phyloP scores from a whole-genome alignment of 2,329 filamentous ascomycete species.

The Verticillium tricorpus region DNA sequence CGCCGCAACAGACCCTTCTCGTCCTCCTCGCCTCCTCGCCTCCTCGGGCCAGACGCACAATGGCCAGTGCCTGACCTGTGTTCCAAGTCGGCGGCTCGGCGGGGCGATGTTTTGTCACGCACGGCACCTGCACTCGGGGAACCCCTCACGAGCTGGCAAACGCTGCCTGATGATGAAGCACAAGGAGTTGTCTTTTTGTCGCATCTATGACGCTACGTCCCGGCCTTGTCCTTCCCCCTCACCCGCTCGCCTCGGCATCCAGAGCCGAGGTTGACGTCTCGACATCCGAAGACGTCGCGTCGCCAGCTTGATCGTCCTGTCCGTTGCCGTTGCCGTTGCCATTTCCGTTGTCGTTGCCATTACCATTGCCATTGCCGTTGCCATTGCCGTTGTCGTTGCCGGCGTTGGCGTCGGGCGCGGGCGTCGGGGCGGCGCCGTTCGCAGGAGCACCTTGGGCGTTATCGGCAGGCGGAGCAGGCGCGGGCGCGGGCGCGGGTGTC shows the following conservation, averaged over 20 bases:
- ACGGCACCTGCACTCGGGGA: neutral
- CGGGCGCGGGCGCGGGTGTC: neutral
- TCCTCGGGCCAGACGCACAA: neutral
- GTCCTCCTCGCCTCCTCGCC: neutral
- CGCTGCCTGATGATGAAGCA: neutral
- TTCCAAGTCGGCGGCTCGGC: neutral
- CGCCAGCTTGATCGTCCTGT: neutral
- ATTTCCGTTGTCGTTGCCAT: constrained; percentile 1
- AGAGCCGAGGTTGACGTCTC: neutral
- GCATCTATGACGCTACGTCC: neutral
- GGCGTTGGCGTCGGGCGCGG: neutral
- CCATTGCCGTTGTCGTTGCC: neutral
- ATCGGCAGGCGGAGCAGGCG: neutral
- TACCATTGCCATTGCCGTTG: neutral
- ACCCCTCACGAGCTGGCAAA: neutral
- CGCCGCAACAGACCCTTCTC: neutral
- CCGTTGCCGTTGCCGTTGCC: constrained; percentile 1
- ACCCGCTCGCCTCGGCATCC: neutral
- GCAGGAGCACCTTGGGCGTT: neutral
- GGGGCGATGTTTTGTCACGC: neutral
- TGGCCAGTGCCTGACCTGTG: neutral
- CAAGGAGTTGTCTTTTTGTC: neutral
- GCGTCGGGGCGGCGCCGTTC: neutral
- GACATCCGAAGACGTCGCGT: neutral
- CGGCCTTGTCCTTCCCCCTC: neutral